Evolutionary conservation across 495 filamentous ascomycete genomes (phyloP).

Genomic region (Talaromyces stipitatus): DNA sequence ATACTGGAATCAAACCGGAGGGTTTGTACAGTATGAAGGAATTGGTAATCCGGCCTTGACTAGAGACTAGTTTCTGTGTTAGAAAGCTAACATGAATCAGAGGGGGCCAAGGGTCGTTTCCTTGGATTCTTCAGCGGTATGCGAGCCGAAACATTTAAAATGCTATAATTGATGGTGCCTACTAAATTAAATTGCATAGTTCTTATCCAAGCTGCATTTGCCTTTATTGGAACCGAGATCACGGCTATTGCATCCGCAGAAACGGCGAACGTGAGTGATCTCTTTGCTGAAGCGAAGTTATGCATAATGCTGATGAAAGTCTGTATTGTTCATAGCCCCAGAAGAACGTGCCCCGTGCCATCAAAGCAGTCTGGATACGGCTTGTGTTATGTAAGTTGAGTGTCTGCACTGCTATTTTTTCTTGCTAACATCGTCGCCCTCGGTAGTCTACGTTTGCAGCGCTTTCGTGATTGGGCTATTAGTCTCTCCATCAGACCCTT

Average conservation of each 20-base stretch:
- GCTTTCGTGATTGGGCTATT: constrained; percentile 39
- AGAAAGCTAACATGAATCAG: constrained; percentile 34
- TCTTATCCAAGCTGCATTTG: constrained; percentile 33
- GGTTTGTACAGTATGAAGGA: constrained; percentile 14
- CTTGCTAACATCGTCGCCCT: not conserved
- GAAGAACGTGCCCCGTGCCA: constrained; percentile 15
- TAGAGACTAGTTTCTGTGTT: not conserved
- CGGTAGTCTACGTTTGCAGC: constrained; percentile 49
- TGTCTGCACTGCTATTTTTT: not conserved
- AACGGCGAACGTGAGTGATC: constrained; percentile 46
- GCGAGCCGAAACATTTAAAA: not conserved
- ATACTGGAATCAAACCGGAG: constrained; percentile 65
- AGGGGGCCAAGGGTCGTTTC: constrained; percentile 27
- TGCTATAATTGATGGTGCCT: not conserved
- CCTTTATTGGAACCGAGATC: constrained; percentile 58
- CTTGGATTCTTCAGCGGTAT: constrained; percentile 26
- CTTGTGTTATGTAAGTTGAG: constrained; percentile 13
- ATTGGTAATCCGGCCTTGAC: constrained; percentile 3
- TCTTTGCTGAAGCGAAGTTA: not conserved
- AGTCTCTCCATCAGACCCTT: constrained; percentile 44
- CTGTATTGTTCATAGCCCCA: constrained; percentile 8
- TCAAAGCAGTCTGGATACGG: constrained; percentile 16
- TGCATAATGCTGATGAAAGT: not conserved
- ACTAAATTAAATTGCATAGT: constrained; percentile 8
- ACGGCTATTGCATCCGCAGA: constrained; percentile 74